phyloP scores from a whole-genome alignment of 2,329 filamentous ascomycete genomes.

The Trichoderma simmonsii region DNA sequence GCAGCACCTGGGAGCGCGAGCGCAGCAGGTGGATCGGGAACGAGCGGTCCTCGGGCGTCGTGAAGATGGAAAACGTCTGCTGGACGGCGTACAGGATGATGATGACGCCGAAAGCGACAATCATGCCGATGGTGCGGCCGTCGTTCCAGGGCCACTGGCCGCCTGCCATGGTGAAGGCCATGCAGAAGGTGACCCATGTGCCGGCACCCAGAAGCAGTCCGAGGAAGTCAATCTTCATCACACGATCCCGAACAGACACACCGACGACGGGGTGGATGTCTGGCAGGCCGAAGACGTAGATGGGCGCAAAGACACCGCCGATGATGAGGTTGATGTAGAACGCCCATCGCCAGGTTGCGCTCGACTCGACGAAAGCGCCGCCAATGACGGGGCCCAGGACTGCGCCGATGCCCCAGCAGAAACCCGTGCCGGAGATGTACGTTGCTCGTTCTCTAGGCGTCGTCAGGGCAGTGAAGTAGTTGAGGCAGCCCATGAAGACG shows the following conservation, averaged over 20 bases:
- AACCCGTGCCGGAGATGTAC: conserved; percentile 26
- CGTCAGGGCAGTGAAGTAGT: conserved; percentile 23
- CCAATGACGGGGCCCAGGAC: conserved; percentile 43
- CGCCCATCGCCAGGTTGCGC: conserved; percentile 17
- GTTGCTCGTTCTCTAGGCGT: conserved; percentile 26
- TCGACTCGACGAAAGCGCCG: conserved; percentile 35
- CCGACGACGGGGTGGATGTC: conserved; percentile 8
- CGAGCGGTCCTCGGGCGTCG: background rate
- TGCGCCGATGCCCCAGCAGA: conserved; percentile 19
- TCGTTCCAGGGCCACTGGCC: conserved; percentile 43
- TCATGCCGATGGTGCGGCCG: conserved; percentile 42
- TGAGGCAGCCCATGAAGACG: conserved; percentile 34
- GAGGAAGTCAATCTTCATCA: conserved; percentile 38
- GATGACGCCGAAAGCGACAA: conserved; percentile 40
- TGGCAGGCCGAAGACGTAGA: conserved; percentile 7
- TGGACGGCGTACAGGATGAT: background rate
- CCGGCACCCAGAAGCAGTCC: background rate
- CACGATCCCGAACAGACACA: conserved; percentile 21
- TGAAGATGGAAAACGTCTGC: conserved; percentile 8
- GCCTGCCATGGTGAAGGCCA: conserved; percentile 50
- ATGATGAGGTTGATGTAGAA: conserved; percentile 55
- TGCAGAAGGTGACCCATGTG: conserved; percentile 29
- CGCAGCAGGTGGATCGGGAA: conserved; percentile 8
- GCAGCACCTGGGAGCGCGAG: conserved; percentile 18
- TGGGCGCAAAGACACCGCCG: conserved; percentile 5